A percentile compares a stretch with the other conserved stretches of the same genome.
Evolutionary conservation across 139 green algal species (phyloP).

Genomic region (Tetradesmus lagerheimii): DNA sequence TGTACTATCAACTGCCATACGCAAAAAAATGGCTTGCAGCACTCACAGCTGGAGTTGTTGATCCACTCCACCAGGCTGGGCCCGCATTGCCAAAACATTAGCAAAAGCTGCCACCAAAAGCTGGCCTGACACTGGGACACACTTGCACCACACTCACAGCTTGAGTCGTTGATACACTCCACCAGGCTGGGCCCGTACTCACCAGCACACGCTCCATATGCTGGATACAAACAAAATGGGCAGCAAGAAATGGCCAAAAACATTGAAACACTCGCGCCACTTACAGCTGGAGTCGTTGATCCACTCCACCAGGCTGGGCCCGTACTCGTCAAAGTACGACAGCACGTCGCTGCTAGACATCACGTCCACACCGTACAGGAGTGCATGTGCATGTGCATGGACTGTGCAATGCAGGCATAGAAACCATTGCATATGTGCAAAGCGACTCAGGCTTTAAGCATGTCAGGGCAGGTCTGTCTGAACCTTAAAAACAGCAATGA

Average conservation of each 20-base stretch:
- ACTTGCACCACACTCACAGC: background rate
- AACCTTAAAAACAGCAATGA: too few species aligned
- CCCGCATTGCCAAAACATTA: background rate
- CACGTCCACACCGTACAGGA: too few species aligned
- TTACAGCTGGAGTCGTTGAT: conserved; percentile 88
- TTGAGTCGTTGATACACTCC: conserved; percentile 78
- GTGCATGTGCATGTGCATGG: too few species aligned
- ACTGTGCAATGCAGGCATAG: too few species aligned
- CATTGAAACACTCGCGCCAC: background rate
- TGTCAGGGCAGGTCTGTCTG: too few species aligned
- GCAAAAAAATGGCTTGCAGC: too few species aligned
- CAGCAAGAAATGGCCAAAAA: background rate
- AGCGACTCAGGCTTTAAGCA: too few species aligned
- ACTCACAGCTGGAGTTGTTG: background rate
- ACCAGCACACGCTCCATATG: too few species aligned
- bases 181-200: conserved; percentile 83
- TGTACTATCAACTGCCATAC: too few species aligned
- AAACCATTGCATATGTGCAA: too few species aligned
- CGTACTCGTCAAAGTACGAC: conserved; percentile 78
- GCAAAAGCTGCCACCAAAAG: background rate
- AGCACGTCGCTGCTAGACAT: conserved; percentile 75
- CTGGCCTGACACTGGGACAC: too few species aligned
- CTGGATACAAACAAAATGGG: too few species aligned
- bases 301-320: conserved; percentile 89
- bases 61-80: background rate